A percentile compares a stretch with the other conserved stretches of the same genome.
phyloP scores from a whole-genome alignment of 2,329 filamentous ascomycete species.

The Fusarium nygamai region DNA sequence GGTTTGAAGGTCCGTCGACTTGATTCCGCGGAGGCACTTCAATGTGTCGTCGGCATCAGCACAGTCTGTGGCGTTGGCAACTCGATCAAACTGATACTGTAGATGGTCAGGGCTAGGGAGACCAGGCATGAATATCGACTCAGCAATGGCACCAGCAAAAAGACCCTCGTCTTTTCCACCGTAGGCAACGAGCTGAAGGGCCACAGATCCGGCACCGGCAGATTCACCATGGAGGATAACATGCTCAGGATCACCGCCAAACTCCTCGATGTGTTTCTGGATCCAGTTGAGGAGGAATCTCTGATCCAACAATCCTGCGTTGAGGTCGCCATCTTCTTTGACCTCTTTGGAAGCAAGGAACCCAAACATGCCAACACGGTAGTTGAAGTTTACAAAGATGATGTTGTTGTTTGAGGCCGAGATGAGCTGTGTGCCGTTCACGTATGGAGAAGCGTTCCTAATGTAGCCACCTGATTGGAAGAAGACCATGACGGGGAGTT shows the following conservation, averaged over 20 bases:
- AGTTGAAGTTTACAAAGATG: slow-evolving; percentile 70
- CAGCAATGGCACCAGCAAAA: slow-evolving; percentile 57
- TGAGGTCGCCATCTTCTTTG: slow-evolving; percentile 65
- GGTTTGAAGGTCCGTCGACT: slow-evolving; percentile 50
- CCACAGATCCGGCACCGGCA: slow-evolving; percentile 68
- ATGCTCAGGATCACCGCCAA: slow-evolving; percentile 67
- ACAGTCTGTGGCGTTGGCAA: slow-evolving; percentile 51
- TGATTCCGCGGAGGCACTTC: slow-evolving; percentile 54
- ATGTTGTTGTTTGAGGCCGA: slow-evolving; percentile 56
- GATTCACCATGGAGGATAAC: slow-evolving; percentile 71
- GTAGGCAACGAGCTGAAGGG: slow-evolving; percentile 61
- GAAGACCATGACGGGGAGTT: slow-evolving; percentile 53
- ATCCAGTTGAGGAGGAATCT: slow-evolving; percentile 70
- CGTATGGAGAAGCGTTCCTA: slow-evolving; percentile 60
- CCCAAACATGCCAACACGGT: slow-evolving; percentile 69
- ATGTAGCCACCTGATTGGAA: slow-evolving; percentile 61
- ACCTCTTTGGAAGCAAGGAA: slow-evolving; percentile 69
- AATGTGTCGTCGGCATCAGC: slow-evolving; percentile 46
- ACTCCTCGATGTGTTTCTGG: slow-evolving; percentile 65
- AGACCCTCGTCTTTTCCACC: slow-evolving; percentile 56
- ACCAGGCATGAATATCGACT: slow-evolving; percentile 61
- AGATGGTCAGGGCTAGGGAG: slow-evolving; percentile 56
- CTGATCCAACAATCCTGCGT: slow-evolving; percentile 73
- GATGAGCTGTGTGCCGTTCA: slow-evolving; percentile 60
- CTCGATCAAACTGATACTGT: slow-evolving; percentile 58